phyloP scores from a whole-genome alignment of 2,329 filamentous ascomycete genomes.

The Talaromyces sp. region DNA sequence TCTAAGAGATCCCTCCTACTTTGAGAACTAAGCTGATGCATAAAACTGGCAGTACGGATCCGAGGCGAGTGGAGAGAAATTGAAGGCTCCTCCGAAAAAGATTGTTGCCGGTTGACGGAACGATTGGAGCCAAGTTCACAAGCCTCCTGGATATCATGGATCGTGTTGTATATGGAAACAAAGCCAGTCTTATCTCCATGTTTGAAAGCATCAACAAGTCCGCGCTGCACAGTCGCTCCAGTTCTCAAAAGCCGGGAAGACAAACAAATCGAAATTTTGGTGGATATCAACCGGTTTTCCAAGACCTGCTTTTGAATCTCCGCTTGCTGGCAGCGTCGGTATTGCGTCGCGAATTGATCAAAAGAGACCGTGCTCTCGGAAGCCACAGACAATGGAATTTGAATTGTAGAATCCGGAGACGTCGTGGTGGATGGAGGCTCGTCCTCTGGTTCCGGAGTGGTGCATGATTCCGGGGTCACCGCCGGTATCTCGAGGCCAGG shows the following conservation, averaged over 20 bases:
- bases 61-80: constrained; percentile 38
- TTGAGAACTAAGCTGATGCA: constrained; percentile 68
- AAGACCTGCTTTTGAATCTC: constrained; percentile 40
- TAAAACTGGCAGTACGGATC: constrained; percentile 37
- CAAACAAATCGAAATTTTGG: constrained; percentile 43
- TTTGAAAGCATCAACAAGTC: constrained; percentile 45
- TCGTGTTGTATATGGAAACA: constrained; percentile 42
- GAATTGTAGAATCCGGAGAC: constrained; percentile 17
- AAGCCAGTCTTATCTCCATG: constrained; percentile 46
- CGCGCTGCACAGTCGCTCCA: constrained; percentile 41
- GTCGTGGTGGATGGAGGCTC: neutral
- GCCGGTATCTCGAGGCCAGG: constrained; percentile 21
- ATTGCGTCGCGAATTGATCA: constrained; percentile 43
- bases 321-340: constrained; percentile 43
- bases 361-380: constrained; percentile 34
- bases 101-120: constrained; percentile 34
- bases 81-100: constrained; percentile 29
- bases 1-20: constrained; percentile 72
- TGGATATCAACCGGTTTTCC: constrained; percentile 38
- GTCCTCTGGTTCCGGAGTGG: constrained; percentile 1
- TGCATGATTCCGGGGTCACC: neutral
- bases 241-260: constrained; percentile 43
- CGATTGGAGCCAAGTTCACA: constrained; percentile 36
- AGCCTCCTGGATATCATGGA: constrained; percentile 44
- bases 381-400: constrained; percentile 20